A percentile compares a stretch with the other conserved stretches of the same genome.
These are phyloP conservation scores for Choiromyces venosus DNA, from an alignment of 495 filamentous ascomycete species.

Conservation along the genomic window DNA sequence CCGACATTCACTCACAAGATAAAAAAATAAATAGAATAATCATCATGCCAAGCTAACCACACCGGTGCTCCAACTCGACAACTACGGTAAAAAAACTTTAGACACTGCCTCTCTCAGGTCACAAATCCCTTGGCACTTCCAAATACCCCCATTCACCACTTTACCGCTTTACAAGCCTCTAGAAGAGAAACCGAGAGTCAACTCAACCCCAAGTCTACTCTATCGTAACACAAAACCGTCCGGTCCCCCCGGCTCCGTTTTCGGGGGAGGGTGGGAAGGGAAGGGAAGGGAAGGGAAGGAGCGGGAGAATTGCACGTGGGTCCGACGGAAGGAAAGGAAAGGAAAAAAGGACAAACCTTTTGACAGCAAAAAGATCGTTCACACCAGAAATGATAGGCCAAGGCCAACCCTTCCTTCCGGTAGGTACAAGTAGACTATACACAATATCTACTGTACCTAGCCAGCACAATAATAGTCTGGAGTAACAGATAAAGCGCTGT, in stretches of 20 bases:
- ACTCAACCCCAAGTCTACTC: background rate
- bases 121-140: background rate
- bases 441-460: background rate
- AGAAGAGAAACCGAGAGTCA: background rate
- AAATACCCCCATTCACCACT: background rate
- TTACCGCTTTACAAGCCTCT: too few relatives aligned
- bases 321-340: background rate
- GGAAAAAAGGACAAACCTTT: background rate
- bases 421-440: background rate
- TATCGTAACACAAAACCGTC: background rate
- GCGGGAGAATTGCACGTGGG: background rate
- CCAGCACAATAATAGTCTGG: background rate
- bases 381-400: background rate
- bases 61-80: background rate
- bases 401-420: background rate
- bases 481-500: background rate
- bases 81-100: background rate
- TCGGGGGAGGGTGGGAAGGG: background rate
- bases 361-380: background rate
- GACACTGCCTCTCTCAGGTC: background rate
- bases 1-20: background rate
- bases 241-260: background rate
- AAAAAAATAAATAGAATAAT: background rate
- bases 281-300: background rate
- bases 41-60: background rate